Percentiles rank a stretch among this genome's conserved stretches.
Evolutionary conservation across 2,329 filamentous ascomycete genomes (phyloP).

Genomic region (Pestalotiopsis sp.): DNA sequence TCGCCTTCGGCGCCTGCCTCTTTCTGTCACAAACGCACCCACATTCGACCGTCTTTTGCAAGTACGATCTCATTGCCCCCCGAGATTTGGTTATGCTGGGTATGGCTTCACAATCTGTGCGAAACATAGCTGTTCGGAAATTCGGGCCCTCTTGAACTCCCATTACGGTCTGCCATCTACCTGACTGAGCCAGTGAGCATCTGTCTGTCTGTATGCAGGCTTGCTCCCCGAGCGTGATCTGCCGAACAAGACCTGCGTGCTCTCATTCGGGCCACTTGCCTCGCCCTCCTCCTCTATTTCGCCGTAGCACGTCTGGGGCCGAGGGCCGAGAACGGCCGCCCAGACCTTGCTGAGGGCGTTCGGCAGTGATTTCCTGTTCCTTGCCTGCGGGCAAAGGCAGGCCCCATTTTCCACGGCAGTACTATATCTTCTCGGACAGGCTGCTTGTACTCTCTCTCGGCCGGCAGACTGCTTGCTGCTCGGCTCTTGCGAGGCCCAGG

Average conservation of each 20-base stretch:
- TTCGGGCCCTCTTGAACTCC: not conserved
- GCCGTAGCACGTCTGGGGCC: not conserved
- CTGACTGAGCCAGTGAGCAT: not conserved
- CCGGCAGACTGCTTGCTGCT: constrained; percentile 3
- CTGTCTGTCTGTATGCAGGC: not conserved
- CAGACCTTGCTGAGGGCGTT: not conserved
- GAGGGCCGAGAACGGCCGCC: not conserved
- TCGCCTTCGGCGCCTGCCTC: constrained; percentile 10
- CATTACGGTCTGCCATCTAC: not conserved
- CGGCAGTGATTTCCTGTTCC: constrained; percentile 1
- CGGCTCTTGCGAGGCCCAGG: not conserved
- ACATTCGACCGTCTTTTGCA: not conserved
- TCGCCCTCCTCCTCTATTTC: not conserved
- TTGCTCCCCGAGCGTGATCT: not conserved
- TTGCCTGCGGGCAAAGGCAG: not conserved
- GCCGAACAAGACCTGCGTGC: not conserved
- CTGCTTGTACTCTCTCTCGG: not conserved
- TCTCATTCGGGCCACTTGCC: not conserved
- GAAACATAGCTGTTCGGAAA: constrained; percentile 4
- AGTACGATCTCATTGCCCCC: not conserved
- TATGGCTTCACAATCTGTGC: not conserved
- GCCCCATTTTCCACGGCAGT: not conserved
- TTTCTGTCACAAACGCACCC: constrained; percentile 5
- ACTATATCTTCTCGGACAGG: not conserved
- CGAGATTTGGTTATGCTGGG: constrained; percentile 1